Evolutionary conservation across 306 rosid genomes (phyloP), one percentile per base, ranked within the genome.

Genomic region (Vicia villosa): DNA sequence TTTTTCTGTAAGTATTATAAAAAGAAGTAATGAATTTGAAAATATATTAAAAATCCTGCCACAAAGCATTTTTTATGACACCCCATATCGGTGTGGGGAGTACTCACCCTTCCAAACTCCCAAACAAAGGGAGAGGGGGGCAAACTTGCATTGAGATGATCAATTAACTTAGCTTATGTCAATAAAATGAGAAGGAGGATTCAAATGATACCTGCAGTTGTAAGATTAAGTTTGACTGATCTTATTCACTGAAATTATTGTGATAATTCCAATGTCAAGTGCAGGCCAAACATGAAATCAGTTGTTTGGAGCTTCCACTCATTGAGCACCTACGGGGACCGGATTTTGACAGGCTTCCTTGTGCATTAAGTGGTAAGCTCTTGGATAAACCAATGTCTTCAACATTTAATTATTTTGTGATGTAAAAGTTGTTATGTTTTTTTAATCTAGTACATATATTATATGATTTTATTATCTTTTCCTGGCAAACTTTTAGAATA

Each of bases 281-380:
- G 83, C 84, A 95, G 99, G 95, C 86, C 16, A 84, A 86, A 74
- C 87, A 87, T 79, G 89, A 91, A 74, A 79, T 95, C 79, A 84
- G 68, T 69, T 91, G 99, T 79, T 81, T 95, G 92, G 99, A 95
- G 84, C 96, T 95, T 79, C 99, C 99, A 47, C 97, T 95, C 46
- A 86, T 95, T 70, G 90, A 95, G 80, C 99, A 95, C 81, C 76
- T 59, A 11, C 73, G 69, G 40, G 99, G 93, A 55, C 93, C 95
- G 68, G 99, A 95, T 84, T 76, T 85, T 11, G 88, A 86, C 52
- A 83, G 83, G 81, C 92, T 95, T 80, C 76, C 87, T 68, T 77
- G 86, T 72, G 76, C 82, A 42, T 72, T 95, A 62, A 73, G 81
- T 63, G 96, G 99, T 91, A 79, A 77, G 80, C 54, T 55, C 50